Conservation (phyloP, 2,329 filamentous ascomycete genomes). For the Neonectria neomacrospora region DNA sequence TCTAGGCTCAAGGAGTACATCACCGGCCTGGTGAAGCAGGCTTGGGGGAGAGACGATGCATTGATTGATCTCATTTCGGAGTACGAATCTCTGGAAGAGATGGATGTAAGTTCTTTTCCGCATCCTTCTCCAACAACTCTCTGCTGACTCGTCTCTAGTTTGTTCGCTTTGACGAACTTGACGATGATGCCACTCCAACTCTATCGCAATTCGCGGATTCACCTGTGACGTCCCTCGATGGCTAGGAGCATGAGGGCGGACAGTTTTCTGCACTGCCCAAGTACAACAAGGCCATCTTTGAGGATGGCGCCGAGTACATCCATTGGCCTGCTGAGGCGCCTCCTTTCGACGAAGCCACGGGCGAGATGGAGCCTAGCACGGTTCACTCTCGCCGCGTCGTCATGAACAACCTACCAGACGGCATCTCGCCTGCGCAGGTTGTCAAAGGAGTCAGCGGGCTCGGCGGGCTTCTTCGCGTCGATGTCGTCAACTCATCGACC, state of each 20-base stretch:
- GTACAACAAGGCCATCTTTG: background rate
- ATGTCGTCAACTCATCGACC: slow-evolving; percentile 2
- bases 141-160: background rate
- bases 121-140: background rate
- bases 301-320: background rate
- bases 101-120: background rate
- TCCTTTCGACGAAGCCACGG: slow-evolving; percentile 5
- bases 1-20: background rate
- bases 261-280: background rate
- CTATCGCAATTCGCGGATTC: background rate
- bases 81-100: background rate
- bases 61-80: background rate
- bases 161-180: background rate
- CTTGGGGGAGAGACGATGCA: background rate
- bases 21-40: background rate
- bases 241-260: background rate
- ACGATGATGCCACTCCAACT: background rate
- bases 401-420: slow-evolving; percentile 36
- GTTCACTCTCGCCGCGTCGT: slow-evolving; percentile 38
- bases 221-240: background rate
- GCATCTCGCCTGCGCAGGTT: slow-evolving; percentile 28
- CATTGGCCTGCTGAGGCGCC: background rate
- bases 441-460: slow-evolving; percentile 31
- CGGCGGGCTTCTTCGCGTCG: slow-evolving; percentile 27
- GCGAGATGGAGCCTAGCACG: background rate